Evolutionary conservation across 208 protist species (phyloP).

Genomic region (Wallacemonas rigidus): DNA sequence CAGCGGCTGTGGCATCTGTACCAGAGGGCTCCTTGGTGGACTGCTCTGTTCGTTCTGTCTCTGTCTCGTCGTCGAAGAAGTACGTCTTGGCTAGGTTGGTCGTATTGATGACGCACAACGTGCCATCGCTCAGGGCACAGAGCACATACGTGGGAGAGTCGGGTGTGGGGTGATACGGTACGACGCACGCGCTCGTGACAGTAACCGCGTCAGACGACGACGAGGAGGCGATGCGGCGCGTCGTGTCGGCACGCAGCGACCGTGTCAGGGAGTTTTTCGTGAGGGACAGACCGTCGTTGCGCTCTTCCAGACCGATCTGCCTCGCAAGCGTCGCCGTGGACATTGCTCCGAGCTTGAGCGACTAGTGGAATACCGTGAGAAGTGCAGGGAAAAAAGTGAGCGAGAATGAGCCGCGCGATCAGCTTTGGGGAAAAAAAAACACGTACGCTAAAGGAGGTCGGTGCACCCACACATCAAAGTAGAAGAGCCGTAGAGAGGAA

Average conservation of each 20-base stretch:
- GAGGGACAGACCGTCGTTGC: constrained; percentile 48
- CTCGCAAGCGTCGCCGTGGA: constrained; percentile 4
- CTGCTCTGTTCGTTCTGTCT: background rate
- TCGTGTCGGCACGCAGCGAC: constrained; percentile 38
- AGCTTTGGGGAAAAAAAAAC: too few relatives aligned
- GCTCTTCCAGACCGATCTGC: constrained; percentile 30
- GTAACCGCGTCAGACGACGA: constrained; percentile 40
- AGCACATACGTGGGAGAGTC: constrained; percentile 47
- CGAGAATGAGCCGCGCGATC: too few relatives aligned
- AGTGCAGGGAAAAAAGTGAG: background rate
- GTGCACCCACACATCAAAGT: background rate
- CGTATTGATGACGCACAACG: constrained; percentile 69
- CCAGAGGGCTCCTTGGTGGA: background rate
- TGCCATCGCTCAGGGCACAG: constrained; percentile 63
- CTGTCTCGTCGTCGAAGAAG: constrained; percentile 44
- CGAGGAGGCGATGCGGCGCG: constrained; percentile 63
- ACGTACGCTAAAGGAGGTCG: background rate
- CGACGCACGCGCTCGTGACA: constrained; percentile 63
- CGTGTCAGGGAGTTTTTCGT: constrained; percentile 55
- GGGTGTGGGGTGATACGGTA: constrained; percentile 23
- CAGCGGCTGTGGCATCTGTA: background rate
- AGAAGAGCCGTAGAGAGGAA: too few relatives aligned
- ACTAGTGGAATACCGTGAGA: too few relatives aligned
- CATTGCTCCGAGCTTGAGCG: background rate
- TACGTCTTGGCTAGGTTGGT: constrained; percentile 68